phyloP scores from a whole-genome alignment of 495 filamentous ascomycete genomes.

The Baudoinia panamericana region DNA sequence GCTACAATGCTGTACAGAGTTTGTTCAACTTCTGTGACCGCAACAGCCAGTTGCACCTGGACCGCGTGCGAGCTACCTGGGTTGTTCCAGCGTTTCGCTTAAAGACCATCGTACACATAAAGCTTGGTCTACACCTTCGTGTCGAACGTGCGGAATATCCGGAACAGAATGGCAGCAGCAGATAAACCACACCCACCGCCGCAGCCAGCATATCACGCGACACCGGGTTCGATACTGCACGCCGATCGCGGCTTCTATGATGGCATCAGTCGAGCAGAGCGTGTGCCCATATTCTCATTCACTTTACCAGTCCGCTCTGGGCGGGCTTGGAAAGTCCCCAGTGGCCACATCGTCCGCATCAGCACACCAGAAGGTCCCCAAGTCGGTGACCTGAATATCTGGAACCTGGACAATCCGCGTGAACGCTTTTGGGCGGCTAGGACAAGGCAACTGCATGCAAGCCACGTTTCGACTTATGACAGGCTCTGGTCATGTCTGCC shows the following conservation, averaged over 20 bases:
- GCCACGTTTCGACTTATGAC: constrained; percentile 56
- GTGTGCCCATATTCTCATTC: constrained; percentile 12
- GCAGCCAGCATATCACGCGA: constrained; percentile 21
- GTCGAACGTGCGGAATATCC: no score
- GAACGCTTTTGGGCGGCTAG: constrained; percentile 70
- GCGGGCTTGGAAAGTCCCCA: constrained; percentile 24
- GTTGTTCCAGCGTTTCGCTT: no score
- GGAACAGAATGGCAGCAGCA: no score
- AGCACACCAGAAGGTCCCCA: constrained; percentile 64
- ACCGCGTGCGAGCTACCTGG: no score
- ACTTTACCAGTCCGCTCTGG: constrained; percentile 27
- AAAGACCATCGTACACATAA: no score
- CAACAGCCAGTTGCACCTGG: not conserved
- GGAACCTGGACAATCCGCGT: constrained; percentile 59
- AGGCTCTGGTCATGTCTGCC: constrained; percentile 66
- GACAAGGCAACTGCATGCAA: constrained; percentile 63
- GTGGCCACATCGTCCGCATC: constrained; percentile 53
- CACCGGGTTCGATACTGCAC: constrained; percentile 15
- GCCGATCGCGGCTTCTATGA: constrained; percentile 17
- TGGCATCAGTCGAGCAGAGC: constrained; percentile 8
- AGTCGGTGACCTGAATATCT: constrained; percentile 73
- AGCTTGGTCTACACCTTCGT: no score
- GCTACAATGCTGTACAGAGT: no score
- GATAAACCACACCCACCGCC: constrained; percentile 7
- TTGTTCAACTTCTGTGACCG: no score